phyloP scores from a whole-genome alignment of 2,329 filamentous ascomycete genomes.

The Sphaerulina vaccinii region DNA sequence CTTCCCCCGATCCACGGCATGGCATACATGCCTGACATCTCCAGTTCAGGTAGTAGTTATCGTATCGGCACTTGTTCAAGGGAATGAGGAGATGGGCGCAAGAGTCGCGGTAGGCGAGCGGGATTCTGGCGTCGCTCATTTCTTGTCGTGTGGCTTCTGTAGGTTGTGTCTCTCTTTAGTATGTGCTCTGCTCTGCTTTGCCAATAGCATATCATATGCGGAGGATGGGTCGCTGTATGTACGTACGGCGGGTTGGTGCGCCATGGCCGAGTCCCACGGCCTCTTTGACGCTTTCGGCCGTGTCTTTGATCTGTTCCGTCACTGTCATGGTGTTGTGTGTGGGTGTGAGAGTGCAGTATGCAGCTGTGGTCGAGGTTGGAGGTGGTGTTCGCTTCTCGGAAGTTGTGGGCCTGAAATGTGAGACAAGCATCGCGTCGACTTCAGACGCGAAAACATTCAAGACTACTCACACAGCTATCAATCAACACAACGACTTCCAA shows the following conservation, averaged over 20 bases:
- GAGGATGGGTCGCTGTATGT: constrained; percentile 14
- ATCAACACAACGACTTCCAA: not conserved
- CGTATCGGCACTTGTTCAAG: constrained; percentile 88
- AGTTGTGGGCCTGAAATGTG: too few species aligned
- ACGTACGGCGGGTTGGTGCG: constrained; percentile 38
- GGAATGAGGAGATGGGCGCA: constrained; percentile 94
- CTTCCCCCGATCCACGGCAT: not conserved
- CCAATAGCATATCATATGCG: too few species aligned
- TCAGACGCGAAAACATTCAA: not conserved
- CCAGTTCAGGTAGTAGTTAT: constrained; percentile 94
- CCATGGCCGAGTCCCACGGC: constrained; percentile 48
- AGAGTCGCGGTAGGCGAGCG: constrained; percentile 88
- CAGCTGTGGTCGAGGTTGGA: not conserved
- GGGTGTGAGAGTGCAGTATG: constrained; percentile 5
- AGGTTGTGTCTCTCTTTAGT: constrained; percentile 16
- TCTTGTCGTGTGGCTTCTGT: constrained; percentile 79
- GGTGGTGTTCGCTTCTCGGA: too few species aligned
- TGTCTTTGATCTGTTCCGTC: constrained; percentile 37
- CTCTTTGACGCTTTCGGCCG: constrained; percentile 42
- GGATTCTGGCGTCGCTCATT: constrained; percentile 88
- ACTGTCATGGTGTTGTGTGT: constrained; percentile 32
- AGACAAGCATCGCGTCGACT: not conserved
- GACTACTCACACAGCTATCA: not conserved
- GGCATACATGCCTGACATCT: constrained; percentile 78
- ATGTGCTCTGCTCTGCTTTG: not conserved